These are phyloP conservation scores for Rhizopus stolonifer DNA, from an alignment of 371 early-diverging fungal genomes.

Conservation along the genomic window DNA sequence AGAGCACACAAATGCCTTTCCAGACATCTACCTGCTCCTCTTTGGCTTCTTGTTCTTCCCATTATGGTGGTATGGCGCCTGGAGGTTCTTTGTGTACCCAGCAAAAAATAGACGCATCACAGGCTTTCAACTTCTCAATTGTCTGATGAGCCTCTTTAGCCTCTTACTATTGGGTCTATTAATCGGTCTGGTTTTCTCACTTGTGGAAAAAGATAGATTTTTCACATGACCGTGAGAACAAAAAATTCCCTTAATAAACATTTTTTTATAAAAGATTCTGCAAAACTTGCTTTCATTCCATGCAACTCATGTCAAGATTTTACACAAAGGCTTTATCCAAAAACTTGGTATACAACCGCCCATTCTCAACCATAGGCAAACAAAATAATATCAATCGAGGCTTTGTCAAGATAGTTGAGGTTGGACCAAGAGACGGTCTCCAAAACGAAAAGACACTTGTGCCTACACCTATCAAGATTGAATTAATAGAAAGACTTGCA, in stretches of 20 bases:
- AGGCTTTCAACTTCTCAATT: constrained; percentile 17
- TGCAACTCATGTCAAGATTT: no score
- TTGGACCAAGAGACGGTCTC: constrained; percentile 95
- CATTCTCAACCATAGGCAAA: no score
- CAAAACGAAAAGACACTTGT: constrained; percentile 92
- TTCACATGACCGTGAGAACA: no score
- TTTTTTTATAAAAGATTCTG: not conserved
- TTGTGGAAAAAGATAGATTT: no score
- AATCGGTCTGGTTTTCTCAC: constrained; percentile 7
- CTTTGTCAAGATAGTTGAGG: constrained; percentile 89
- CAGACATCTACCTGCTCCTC: constrained; percentile 14
- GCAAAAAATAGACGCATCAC: no score
- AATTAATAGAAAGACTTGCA: constrained; percentile 81
- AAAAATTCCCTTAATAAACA: no score
- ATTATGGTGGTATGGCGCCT: constrained; percentile 26
- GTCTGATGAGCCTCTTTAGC: constrained; percentile 15
- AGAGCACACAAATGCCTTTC: not conserved
- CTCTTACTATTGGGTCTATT: constrained; percentile 16
- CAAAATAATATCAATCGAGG: no score
- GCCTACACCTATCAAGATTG: constrained; percentile 78
- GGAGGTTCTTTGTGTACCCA: constrained; percentile 1
- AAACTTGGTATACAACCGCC: no score
- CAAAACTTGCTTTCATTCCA: no score
- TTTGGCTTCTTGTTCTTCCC: constrained; percentile 31
- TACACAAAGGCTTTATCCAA: no score